Percentiles rank a stretch among this genome's conserved stretches.
These are phyloP conservation scores for Dipteronia sinensis DNA, from an alignment of 345 rosid species.

Conservation along the genomic window DNA sequence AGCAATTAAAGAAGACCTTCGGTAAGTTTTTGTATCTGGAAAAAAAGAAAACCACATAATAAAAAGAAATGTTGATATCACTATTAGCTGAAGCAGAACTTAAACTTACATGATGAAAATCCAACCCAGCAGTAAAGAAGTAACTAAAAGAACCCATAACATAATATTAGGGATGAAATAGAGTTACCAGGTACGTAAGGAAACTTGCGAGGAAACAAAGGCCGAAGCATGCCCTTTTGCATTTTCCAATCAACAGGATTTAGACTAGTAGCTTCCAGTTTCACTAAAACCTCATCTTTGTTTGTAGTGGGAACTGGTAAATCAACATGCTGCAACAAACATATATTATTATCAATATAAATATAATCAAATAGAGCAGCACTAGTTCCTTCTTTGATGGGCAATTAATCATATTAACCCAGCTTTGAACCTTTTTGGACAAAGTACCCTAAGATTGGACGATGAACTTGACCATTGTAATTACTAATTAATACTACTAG, in stretches of 20 bases:
- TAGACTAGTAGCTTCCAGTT: slow-evolving; percentile 55
- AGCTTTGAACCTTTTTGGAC: background rate
- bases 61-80: too few relatives aligned
- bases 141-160: background rate
- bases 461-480: background rate
- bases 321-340: slow-evolving; percentile 58
- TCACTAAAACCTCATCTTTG: slow-evolving; percentile 59
- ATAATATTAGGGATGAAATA: background rate
- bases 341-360: background rate
- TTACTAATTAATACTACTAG: too few relatives aligned
- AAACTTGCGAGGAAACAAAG: slow-evolving; percentile 67
- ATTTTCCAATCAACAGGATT: slow-evolving; percentile 78
- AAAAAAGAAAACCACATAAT: too few relatives aligned
- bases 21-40: too few relatives aligned
- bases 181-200: slow-evolving; percentile 69
- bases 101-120: too few relatives aligned
- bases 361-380: background rate
- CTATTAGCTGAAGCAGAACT: too few relatives aligned
- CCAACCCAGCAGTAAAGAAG: background rate
- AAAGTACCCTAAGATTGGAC: background rate
- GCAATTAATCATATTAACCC: background rate
- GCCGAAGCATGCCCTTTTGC: slow-evolving; percentile 65
- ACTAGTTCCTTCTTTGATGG: too few relatives aligned
- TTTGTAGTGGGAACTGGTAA: slow-evolving; percentile 53
- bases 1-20: background rate